These are phyloP conservation scores for Macaranga tanarius DNA, from an alignment of 441 rosid species.

Conservation along the genomic window DNA sequence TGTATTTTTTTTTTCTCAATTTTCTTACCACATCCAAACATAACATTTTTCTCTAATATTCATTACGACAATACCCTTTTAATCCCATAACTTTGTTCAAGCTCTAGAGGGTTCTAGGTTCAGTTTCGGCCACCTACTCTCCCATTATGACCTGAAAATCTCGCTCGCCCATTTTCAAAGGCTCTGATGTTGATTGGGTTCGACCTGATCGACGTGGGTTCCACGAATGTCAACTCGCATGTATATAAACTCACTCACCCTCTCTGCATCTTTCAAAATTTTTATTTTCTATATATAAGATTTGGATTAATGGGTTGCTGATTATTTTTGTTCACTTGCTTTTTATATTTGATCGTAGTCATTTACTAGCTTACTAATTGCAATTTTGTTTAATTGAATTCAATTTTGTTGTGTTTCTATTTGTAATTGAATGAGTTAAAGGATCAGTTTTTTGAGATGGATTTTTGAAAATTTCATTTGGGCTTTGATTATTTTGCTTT, in stretches of 20 bases:
- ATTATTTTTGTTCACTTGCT: not conserved
- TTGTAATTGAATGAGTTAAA: not conserved
- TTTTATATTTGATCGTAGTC: not conserved
- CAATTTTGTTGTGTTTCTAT: not conserved
- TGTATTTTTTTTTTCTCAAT: too few species aligned
- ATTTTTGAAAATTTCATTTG: not conserved
- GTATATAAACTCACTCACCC: constrained; percentile 31
- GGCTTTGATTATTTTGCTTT: not conserved
- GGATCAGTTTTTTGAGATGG: not conserved
- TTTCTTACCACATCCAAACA: too few species aligned
- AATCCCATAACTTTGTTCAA: too few species aligned
- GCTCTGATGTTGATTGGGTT: constrained; percentile 69
- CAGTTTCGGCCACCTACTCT: constrained; percentile 59
- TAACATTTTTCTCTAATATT: too few species aligned
- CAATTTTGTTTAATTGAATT: not conserved
- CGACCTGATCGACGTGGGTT: constrained; percentile 90
- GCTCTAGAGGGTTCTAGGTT: too few species aligned
- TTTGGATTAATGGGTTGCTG: not conserved
- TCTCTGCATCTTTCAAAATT: not conserved
- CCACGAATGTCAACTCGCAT: constrained; percentile 90
- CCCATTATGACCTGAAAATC: constrained; percentile 44
- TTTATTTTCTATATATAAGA: not conserved
- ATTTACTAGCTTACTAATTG: not conserved
- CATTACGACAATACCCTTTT: too few species aligned
- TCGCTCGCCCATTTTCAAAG: constrained; percentile 43